Conservation (phyloP, 2,329 filamentous ascomycete species). For the Coniochaeta ligniaria region DNA sequence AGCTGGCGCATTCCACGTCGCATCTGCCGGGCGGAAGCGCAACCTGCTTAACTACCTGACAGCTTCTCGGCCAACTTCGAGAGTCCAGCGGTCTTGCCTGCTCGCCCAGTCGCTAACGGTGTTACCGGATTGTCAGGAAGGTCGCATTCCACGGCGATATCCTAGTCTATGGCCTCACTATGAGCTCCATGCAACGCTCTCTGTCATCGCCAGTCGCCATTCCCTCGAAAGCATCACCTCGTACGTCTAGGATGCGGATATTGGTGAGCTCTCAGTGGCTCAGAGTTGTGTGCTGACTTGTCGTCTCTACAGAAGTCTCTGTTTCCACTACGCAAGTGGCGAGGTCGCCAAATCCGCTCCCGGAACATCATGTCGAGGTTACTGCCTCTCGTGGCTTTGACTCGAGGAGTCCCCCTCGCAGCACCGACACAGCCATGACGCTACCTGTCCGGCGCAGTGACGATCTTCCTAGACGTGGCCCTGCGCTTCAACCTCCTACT, state of each 20-base stretch:
- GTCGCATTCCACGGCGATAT: not conserved
- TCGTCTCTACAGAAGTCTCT: conserved; percentile 22
- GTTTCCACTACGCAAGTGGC: conserved; percentile 40
- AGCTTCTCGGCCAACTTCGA: not conserved
- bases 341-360: conserved; percentile 47
- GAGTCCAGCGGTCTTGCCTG: not conserved
- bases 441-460: conserved; percentile 36
- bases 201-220: conserved; percentile 55
- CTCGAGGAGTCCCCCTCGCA: conserved; percentile 48
- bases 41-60: not conserved
- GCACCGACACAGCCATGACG: conserved; percentile 34
- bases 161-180: conserved; percentile 38
- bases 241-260: conserved; percentile 40
- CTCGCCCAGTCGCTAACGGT: not conserved
- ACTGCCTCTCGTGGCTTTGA: conserved; percentile 42
- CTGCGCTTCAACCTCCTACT: conserved; percentile 27
- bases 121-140: not conserved
- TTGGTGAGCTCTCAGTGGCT: not conserved
- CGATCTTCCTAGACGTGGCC: conserved; percentile 31
- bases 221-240: conserved; percentile 43
- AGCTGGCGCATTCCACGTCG: not conserved
- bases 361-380: conserved; percentile 42
- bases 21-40: not conserved
- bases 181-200: conserved; percentile 57
- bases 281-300: not conserved